Base-by-base conservation (phyloP, 75 land plant genomes). In the Cunninghamia lanceolata region DNA sequence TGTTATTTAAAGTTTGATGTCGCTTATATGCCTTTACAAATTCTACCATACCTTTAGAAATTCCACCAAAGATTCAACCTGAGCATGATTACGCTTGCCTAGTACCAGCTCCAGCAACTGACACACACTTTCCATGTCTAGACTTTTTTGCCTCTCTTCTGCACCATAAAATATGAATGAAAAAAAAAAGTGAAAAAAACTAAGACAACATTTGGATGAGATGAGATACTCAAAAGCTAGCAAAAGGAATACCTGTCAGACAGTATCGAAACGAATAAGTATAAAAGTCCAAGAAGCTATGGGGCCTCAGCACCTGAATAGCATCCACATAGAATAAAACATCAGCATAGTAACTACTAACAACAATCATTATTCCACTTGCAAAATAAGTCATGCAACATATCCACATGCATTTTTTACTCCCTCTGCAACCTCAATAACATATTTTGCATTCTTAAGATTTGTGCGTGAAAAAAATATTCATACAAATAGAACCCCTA, bases 101-200 rank as follows among this genome's bases (percentile, higher is more conserved):
- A 96, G 85, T 82, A 98, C 96, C 90, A 96, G 91, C 73, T 94
- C 91, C 90, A 98, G 90, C 89, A 98, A 88, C 81, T 88, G 89
- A 73, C 97, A 98, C 19, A 96, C 90, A 75, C 89, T 92, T 78
- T 95, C 99, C 82, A 98, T 90, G 84, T 98, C 99, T 82, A 98
- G 87, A 82, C 93, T 93, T 87, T 94, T 98, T 84, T 96, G 99
- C 82, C 88, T 91, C 34, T 94, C 93, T 85, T 94, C 94, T 94
- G 82, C n/a, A 43, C 8, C 46, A 53, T 2, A 52, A 80, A 85
- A 35, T 3, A 74, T 4, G 47, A 84, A 68, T n/a, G 16, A 38
- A 25, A 84, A 47, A 38, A 25, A 84, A 47, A 47, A 66, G 81
- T 3, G 16, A 82, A 9, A 77, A 59, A 87, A 73, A 75, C 59